phyloP scores from a whole-genome alignment of 306 rosid genomes.

The Hylodesmum podocarpum region DNA sequence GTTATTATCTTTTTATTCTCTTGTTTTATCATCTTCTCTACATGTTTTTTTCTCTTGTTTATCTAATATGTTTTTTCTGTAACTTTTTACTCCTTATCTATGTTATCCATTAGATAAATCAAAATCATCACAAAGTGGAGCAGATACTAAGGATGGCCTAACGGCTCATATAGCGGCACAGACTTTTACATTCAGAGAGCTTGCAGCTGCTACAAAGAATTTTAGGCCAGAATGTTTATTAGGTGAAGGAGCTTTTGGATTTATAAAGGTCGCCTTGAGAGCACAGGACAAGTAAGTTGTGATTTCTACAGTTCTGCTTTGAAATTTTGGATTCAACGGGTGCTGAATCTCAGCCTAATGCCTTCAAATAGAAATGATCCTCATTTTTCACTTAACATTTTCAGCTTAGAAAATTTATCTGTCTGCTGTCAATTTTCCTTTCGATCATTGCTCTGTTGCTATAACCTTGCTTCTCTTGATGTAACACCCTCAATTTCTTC shows the following conservation, averaged over 20 bases:
- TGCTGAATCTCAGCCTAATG: neutral
- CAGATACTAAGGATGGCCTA: slow-evolving; percentile 79
- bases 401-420: neutral
- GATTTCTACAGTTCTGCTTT: slow-evolving; percentile 18
- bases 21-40: neutral
- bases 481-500: too few relatives aligned
- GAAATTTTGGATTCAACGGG: neutral
- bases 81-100: slow-evolving; percentile 12
- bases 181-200: slow-evolving; percentile 95
- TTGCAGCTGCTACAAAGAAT: slow-evolving; percentile 92
- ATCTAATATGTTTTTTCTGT: neutral
- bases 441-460: neutral
- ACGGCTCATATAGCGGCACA: slow-evolving; percentile 96
- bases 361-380: slow-evolving; percentile 11
- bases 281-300: slow-evolving; percentile 84
- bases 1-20: too few relatives aligned
- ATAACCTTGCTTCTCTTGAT: neutral
- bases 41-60: slow-evolving; percentile 4
- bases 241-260: slow-evolving; percentile 98
- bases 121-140: slow-evolving; percentile 52
- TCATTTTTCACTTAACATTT: slow-evolving; percentile 4
- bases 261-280: slow-evolving; percentile 93
- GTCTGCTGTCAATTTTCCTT: neutral
- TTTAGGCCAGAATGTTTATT: slow-evolving; percentile 81
- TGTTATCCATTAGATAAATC: slow-evolving; percentile 61